Evolutionary conservation across 805 yeast genomes (phyloP), one percentile per base, ranked within the genome.

Genomic region (Diddensiella caesifluorescens): DNA sequence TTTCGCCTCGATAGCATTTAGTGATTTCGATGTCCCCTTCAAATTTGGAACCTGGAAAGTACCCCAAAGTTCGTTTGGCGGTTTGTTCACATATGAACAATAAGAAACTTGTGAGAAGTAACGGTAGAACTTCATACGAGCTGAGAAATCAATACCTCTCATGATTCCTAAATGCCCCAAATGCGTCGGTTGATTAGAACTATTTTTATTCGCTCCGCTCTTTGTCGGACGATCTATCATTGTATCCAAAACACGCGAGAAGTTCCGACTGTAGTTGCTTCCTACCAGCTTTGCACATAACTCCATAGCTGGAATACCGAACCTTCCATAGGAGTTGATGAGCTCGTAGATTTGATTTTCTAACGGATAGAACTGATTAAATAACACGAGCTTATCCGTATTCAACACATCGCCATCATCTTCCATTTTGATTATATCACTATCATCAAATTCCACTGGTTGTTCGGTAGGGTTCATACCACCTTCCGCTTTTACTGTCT

Each of bases 121-220:
- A 30, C 94, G 67, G 59, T 75, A 84, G 50, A 77, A 83, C 54
- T 84, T 82, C 44, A 72, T 69, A 49, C 87, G 78, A 0, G 95
- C 94, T 45, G 77, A 79, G 50, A 77, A 78, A 54, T 84, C 94
- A 45, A 77, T 75, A 13, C 80, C 79, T 47, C 83, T 70, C 0
- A 81, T 70, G 9, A 86, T 64, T 2, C 60, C 64, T 44, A 60
- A 59, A 45, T 56, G 63, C 41, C 57, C 64, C 35, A 56, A 45
- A 42, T 56, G 43, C 43, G 56, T 44, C 19, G 58, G 50, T 45
- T 63, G 56, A 34, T 62, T 64, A 3, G 41, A 30, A 26, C 47
- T 47, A 6, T 45, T 15, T 35, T 32, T 42, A 9, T 42, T 49
- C 21, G 45, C 35, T 2, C 62, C 69, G 25, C 42, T 26, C 22